A percentile compares a stretch with the other conserved stretches of the same genome.
phyloP scores from a whole-genome alignment of 225 moss, liverwort and hornwort species.

The Takakia lepidozioides region DNA sequence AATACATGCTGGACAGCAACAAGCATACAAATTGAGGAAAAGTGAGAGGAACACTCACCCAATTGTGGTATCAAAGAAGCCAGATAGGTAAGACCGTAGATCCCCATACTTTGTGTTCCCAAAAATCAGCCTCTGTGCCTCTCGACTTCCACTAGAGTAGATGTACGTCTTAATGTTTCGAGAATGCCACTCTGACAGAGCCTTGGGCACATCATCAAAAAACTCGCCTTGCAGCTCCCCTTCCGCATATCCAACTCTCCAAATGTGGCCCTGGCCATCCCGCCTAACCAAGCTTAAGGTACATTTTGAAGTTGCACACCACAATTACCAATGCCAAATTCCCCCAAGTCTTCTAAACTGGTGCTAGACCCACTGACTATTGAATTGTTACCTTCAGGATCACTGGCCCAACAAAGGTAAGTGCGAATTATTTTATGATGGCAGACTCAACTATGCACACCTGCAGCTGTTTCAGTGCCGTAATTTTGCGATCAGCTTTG shows the following conservation, averaged over 20 bases:
- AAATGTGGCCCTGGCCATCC: constrained; percentile 76
- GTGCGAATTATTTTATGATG: too few relatives aligned
- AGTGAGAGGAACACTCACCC: constrained; percentile 40
- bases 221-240: constrained; percentile 83
- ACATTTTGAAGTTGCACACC: too few relatives aligned
- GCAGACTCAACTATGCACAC: too few relatives aligned
- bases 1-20: neutral
- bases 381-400: too few relatives aligned
- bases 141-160: constrained; percentile 96
- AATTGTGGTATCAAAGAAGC: constrained; percentile 93
- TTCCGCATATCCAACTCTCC: constrained; percentile 81
- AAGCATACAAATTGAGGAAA: neutral
- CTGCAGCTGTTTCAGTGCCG: constrained; percentile 87
- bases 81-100: constrained; percentile 72
- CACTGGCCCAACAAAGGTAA: too few relatives aligned
- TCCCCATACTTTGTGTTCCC: constrained; percentile 84
- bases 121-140: constrained; percentile 92
- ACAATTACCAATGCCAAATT: too few relatives aligned
- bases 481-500: constrained; percentile 87
- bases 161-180: constrained; percentile 78
- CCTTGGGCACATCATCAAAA: constrained; percentile 79
- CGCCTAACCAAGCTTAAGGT: neutral
- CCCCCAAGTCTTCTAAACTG: too few relatives aligned
- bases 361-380: too few relatives aligned
- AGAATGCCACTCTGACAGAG: constrained; percentile 70